A percentile compares a stretch with the other conserved stretches of the same genome.
phyloP scores from a whole-genome alignment of 2,329 filamentous ascomycete genomes.

The Penicillium paneum region DNA sequence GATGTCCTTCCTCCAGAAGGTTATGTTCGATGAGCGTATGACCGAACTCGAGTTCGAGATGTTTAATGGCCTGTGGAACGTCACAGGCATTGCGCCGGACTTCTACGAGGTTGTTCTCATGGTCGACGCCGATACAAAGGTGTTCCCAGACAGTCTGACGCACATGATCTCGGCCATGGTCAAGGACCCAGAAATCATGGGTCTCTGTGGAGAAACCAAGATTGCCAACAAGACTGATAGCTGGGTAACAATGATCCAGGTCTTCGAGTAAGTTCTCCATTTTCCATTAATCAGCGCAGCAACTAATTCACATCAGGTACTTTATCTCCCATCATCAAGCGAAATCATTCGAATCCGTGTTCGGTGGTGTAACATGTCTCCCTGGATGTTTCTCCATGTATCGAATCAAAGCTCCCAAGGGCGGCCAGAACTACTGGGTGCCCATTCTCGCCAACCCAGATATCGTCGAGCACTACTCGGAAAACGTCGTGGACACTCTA shows the following conservation, averaged over 20 bases:
- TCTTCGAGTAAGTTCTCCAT: constrained; percentile 68
- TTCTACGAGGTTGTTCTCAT: constrained; percentile 98
- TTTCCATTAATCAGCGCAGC: not conserved
- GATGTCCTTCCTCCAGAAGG: constrained; percentile 99
- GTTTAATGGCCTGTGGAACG: constrained; percentile 99
- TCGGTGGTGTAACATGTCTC: constrained; percentile 97
- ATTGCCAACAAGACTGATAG: constrained; percentile 95
- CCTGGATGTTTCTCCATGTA: constrained; percentile 99
- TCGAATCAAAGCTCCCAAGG: constrained; percentile 97
- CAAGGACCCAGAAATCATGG: constrained; percentile 98
- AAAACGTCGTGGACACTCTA: constrained; percentile 96
- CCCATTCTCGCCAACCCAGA: constrained; percentile 97
- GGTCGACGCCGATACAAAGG: constrained; percentile 98
- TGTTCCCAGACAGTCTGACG: constrained; percentile 95
- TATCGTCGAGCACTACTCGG: constrained; percentile 97
- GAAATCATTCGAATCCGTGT: constrained; percentile 97
- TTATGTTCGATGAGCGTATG: constrained; percentile 99
- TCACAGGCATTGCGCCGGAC: constrained; percentile 96
- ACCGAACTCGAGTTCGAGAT: constrained; percentile 98
- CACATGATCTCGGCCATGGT: constrained; percentile 99
- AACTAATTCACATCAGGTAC: constrained; percentile 52
- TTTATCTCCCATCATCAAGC: constrained; percentile 97
- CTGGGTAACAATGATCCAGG: constrained; percentile 97
- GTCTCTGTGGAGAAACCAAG: constrained; percentile 97
- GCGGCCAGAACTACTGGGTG: constrained; percentile 98